Evolutionary conservation across 169 alveolate species (phyloP), one percentile per base, ranked within the genome.

Genomic region (Eimeria brunetti): DNA sequence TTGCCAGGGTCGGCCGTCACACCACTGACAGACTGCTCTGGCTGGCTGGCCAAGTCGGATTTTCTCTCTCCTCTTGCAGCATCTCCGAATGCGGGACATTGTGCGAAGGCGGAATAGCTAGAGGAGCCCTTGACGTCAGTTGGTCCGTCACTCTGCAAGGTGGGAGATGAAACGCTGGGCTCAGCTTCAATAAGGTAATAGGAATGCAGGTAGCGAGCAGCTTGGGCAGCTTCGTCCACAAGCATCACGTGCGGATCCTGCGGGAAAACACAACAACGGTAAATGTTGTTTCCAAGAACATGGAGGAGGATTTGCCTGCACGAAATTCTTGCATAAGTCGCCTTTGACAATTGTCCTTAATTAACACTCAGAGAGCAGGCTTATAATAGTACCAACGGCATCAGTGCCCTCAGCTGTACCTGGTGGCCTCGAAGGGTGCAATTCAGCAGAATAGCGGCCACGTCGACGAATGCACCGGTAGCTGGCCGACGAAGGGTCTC

Each of bases 401-500:
- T 44, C 22, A n/a, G 73, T 4, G 51, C 51, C 27, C 38, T 24
- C 75, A 33, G 22, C 20, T 58, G 46, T 81, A 91, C 95, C 91
- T 91, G 95, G 58, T 20, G 62, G 69, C 95, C 85, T 49, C 95
- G 95, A 18, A 91, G 91, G 64, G 95, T 78, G 86, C 95, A 91
- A 27, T 41, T 80, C 62, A 53, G 73, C 76, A 91, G 38, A 91
- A 84, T 46, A 49, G 95, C 60, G 24, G 58, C 80, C 67, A 62
- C 85, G 12, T 60, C 85, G 60, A 67, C 85, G 78, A 76, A 58
- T 33, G 90, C 73, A 33, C 67, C 33, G 24, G 67, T 58, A 8
- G 64, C 69, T 76, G 27, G 14, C 20, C 85, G 24, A 33, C 53
- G 58, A 11, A 41, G 36, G 11, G 67, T 27, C 46, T 44, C 92